phyloP scores from a whole-genome alignment of 1,284 basidiomycete genomes.

The Microbotryum saponariae region DNA sequence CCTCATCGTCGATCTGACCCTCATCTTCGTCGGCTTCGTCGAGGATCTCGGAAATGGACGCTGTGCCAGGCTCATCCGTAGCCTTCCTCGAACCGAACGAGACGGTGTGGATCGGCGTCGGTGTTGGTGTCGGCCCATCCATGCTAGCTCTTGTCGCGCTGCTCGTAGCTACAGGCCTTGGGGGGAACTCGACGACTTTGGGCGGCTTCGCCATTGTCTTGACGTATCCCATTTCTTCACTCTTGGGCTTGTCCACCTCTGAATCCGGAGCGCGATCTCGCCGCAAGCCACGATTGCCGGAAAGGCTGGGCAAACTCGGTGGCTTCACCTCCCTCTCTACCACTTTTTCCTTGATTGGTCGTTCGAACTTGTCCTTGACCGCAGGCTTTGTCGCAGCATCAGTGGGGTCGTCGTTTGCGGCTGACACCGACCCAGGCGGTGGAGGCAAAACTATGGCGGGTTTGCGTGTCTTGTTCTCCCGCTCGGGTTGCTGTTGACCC shows the following conservation, averaged over 20 bases:
- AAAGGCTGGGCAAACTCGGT: not conserved
- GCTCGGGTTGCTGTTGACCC: not conserved
- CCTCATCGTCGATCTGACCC: slow-evolving; percentile 10
- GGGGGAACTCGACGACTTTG: not conserved
- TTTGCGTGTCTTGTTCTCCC: not conserved
- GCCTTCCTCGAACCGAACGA: slow-evolving; percentile 9
- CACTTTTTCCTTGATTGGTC: slow-evolving; percentile 26
- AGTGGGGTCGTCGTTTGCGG: not conserved
- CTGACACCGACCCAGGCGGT: not conserved
- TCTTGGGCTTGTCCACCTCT: slow-evolving; percentile 5
- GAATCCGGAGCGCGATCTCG: not conserved
- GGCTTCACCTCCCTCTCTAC: slow-evolving; percentile 23
- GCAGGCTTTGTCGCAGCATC: not conserved
- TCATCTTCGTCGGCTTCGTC: no score
- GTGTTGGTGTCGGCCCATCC: not conserved
- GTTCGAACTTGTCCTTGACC: not conserved
- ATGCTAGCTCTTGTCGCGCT: not conserved
- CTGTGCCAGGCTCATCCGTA: no score
- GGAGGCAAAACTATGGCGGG: slow-evolving; percentile 18
- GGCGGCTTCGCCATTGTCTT: not conserved
- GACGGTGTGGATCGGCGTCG: slow-evolving; percentile 26
- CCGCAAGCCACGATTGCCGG: not conserved
- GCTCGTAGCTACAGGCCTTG: not conserved
- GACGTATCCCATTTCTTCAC: slow-evolving; percentile 12
- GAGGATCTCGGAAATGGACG: no score